These are phyloP conservation scores for Scopulariopsis brevicaulis DNA, from an alignment of 2,329 filamentous ascomycete species.

Conservation along the genomic window DNA sequence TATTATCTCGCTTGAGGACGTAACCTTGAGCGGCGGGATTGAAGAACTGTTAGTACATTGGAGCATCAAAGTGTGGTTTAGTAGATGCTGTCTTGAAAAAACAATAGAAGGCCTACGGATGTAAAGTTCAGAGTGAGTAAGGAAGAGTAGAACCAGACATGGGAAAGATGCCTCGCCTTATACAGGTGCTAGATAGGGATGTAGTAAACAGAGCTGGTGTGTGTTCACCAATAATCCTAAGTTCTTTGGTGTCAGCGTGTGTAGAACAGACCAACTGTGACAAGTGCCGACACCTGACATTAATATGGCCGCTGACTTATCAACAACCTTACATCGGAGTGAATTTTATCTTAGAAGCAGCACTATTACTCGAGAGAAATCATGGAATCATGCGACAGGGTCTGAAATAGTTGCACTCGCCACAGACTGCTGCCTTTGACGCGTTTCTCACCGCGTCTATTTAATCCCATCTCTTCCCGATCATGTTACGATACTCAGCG, in stretches of 20 bases:
- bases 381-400: constrained; percentile 3
- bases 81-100: too few relatives aligned
- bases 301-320: neutral
- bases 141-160: too few relatives aligned
- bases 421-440: neutral
- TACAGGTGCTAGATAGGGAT: too few relatives aligned
- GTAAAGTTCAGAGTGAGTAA: too few relatives aligned
- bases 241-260: neutral
- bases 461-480: constrained; percentile 10
- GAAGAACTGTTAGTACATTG: too few relatives aligned
- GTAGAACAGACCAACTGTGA: neutral
- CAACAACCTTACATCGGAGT: neutral
- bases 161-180: too few relatives aligned
- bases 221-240: too few relatives aligned
- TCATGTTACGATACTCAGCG: constrained; percentile 20
- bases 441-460: constrained; percentile 5
- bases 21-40: too few relatives aligned
- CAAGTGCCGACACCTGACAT: neutral
- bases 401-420: neutral
- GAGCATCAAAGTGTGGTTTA: too few relatives aligned
- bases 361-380: neutral
- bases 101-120: too few relatives aligned
- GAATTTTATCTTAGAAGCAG: neutral
- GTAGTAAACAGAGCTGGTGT: too few relatives aligned
- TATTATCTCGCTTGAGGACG: too few relatives aligned